phyloP scores from a whole-genome alignment of 2,329 filamentous ascomycete species.

The Fusarium sp. region DNA sequence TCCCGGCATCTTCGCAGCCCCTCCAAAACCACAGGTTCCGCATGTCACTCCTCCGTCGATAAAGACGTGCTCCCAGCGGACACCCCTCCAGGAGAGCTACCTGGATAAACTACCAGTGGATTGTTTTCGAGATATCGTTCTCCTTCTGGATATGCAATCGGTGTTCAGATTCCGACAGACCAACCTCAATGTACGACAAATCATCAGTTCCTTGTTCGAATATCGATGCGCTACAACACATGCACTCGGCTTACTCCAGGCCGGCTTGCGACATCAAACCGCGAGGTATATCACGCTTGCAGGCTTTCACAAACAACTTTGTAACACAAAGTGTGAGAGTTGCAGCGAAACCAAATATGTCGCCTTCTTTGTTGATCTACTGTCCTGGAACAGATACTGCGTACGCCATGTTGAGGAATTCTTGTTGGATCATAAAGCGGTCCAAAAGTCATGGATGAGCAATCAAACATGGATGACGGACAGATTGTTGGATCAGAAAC shows the following conservation, averaged over 20 bases:
- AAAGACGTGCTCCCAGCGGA: background rate
- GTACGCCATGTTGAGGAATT: background rate
- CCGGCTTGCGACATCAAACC: constrained; percentile 46
- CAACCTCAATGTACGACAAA: constrained; percentile 40
- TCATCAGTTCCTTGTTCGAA: constrained; percentile 42
- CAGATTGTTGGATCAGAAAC: too few species aligned
- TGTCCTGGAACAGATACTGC: constrained; percentile 36
- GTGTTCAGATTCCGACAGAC: constrained; percentile 50
- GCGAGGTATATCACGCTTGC: constrained; percentile 41
- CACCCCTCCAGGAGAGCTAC: background rate
- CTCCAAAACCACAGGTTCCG: too few species aligned
- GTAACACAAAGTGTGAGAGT: constrained; percentile 31
- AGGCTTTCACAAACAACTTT: constrained; percentile 44
- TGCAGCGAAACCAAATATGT: constrained; percentile 40
- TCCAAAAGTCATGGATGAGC: background rate
- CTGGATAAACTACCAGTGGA: background rate
- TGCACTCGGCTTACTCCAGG: constrained; percentile 48
- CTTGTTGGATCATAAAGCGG: background rate
- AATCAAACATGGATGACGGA: background rate
- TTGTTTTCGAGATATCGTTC: constrained; percentile 35
- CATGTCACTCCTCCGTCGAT: background rate
- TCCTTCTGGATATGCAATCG: constrained; percentile 49
- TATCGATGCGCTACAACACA: constrained; percentile 42
- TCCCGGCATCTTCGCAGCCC: background rate
- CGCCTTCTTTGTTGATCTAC: constrained; percentile 24